Base-by-base conservation (phyloP, 345 rosid species). In the Arabis hirsuta region DNA sequence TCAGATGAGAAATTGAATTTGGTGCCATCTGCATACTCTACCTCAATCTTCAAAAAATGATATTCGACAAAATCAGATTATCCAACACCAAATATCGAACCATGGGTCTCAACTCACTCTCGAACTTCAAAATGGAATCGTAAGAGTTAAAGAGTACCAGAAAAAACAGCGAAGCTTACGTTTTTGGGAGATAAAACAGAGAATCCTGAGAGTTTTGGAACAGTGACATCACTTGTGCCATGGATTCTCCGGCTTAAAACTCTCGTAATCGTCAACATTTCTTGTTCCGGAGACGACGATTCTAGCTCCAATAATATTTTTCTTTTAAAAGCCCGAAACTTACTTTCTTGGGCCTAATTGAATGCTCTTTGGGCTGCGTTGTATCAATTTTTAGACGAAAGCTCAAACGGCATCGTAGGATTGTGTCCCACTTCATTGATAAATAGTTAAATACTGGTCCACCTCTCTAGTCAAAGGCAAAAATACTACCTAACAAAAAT, bases 1-100 rank as follows among this genome's bases (percentile, higher is more conserved):
- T 91, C 96, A 4, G 96, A 89, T 0, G 92, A 84, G 44, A 91
- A 81, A 50, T 24, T 80, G 78, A 91, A 89, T 60, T 81, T 83
- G 64, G 78, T 75, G 3, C 89, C 89, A 79, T 91, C 79, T 12
- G 80, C 86, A 80, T 72, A 94, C 71, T 89, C 98, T 76, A 91
- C 78, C 77, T 88, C 92, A 27, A 88, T 87, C 97, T 93, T 80
- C 54, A 79, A 76, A 38, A 7, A 32, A 72, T 24, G 55, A 58
- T n/a, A 66, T 27, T 64, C 22, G 45, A 54, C 36, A 12, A 22
- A 59, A 69, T 76, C 55, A 76, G 74, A 76, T 62, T 13, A 44
- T 44, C 47, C n/a, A 54, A 54, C 2, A 36, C 3, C 36, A 12
- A 54, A 26, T 5, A 32, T 46, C 11, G 31, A 60, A 41, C n/a